Percentiles rank a stretch among this genome's conserved stretches.
These are phyloP conservation scores for Mediolabrus comicus DNA, from an alignment of 108 stramenopile genomes.

Conservation along the genomic window DNA sequence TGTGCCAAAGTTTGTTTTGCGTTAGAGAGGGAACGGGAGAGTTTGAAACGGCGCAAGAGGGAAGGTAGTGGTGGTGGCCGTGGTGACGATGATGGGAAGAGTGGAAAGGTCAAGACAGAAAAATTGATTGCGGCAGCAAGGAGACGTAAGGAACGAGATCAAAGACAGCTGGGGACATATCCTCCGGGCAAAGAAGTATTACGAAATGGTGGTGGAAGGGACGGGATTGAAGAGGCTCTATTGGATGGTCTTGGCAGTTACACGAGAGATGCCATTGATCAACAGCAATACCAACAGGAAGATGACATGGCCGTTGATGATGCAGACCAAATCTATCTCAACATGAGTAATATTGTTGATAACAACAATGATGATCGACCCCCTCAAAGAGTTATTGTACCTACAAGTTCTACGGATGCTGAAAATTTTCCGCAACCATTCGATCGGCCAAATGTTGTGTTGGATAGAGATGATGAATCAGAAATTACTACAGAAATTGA, in stretches of 20 bases:
- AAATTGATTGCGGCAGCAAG: constrained; percentile 1
- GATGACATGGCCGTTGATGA: not conserved
- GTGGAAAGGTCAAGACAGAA: not conserved
- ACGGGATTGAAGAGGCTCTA: constrained; percentile 27
- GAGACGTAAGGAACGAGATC: constrained; percentile 32
- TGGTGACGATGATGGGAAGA: not conserved
- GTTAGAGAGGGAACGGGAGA: constrained; percentile 59
- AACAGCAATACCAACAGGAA: constrained; percentile 4
- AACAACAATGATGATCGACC: constrained; percentile 22
- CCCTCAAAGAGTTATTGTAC: constrained; percentile 22
- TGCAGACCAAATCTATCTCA: not conserved
- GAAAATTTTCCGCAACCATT: not conserved
- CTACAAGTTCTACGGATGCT: constrained; percentile 11
- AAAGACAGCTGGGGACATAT: constrained; percentile 31
- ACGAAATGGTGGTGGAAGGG: constrained; percentile 11
- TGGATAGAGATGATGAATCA: constrained; percentile 27
- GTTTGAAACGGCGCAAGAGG: constrained; percentile 7
- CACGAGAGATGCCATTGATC: not conserved
- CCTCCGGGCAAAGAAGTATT: constrained; percentile 27
- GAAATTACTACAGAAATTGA: constrained; percentile 47
- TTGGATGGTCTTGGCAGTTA: constrained; percentile 13
- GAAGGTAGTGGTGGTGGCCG: not conserved
- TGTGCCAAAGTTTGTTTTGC: constrained; percentile 82
- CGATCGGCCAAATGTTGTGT: not conserved
- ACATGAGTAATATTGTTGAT: constrained; percentile 9